phyloP scores from a whole-genome alignment of 2,329 filamentous ascomycete genomes.

The Thielaviopsis euricoi region DNA sequence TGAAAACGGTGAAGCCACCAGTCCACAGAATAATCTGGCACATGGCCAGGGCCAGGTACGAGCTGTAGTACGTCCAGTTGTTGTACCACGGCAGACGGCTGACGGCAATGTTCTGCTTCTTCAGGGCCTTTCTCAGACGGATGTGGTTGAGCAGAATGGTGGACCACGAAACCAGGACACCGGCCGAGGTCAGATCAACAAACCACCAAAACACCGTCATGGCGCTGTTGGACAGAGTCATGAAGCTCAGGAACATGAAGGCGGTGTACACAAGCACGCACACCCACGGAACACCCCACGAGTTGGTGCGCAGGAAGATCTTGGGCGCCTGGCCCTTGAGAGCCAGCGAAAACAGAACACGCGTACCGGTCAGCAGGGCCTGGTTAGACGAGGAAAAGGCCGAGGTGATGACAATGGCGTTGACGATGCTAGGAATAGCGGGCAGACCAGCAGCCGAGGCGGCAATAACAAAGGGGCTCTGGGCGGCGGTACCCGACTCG shows the following conservation, averaged over 20 bases:
- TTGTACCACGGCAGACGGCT: slow-evolving; percentile 44
- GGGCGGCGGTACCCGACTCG: slow-evolving; percentile 29
- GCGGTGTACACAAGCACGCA: slow-evolving; percentile 31
- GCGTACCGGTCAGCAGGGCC: slow-evolving; percentile 41
- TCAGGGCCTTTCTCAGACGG: slow-evolving; percentile 36
- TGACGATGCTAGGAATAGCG: slow-evolving; percentile 55
- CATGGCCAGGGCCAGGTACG: slow-evolving; percentile 42
- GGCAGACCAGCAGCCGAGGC: slow-evolving; percentile 49
- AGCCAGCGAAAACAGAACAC: slow-evolving; percentile 28
- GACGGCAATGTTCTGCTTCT: slow-evolving; percentile 34
- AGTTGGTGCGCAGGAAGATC: slow-evolving; percentile 21
- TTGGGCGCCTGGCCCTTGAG: slow-evolving; percentile 25
- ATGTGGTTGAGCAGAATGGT: slow-evolving; percentile 31
- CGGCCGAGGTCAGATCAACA: slow-evolving; percentile 35
- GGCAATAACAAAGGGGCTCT: slow-evolving; percentile 55
- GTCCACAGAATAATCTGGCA: slow-evolving; percentile 51
- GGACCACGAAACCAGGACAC: slow-evolving; percentile 35
- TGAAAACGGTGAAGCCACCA: slow-evolving; percentile 49
- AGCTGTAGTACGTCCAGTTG: slow-evolving; percentile 42
- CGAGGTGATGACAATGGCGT: slow-evolving; percentile 58
- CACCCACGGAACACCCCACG: slow-evolving; percentile 22
- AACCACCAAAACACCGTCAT: slow-evolving; percentile 47
- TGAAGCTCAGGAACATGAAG: slow-evolving; percentile 46
- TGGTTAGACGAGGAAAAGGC: slow-evolving; percentile 39
- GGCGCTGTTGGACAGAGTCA: slow-evolving; percentile 21